phyloP scores from a whole-genome alignment of 192 early-diverging fungal genomes.

The Backusella australiensis region DNA sequence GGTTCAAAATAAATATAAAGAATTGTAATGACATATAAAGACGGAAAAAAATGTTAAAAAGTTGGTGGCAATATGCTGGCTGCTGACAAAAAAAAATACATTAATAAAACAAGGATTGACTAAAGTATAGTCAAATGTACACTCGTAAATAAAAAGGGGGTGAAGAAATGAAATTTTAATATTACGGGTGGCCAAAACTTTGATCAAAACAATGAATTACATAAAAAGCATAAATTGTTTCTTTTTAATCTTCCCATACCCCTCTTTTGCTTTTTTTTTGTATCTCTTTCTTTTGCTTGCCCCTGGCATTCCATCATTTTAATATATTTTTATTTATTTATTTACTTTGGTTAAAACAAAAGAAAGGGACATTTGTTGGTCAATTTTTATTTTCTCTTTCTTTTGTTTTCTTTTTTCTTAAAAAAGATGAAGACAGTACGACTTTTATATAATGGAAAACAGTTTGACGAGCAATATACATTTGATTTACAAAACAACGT shows the following conservation, averaged over 20 bases:
- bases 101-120: neutral
- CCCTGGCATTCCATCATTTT: slow-evolving; percentile 3
- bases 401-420: slow-evolving; percentile 6
- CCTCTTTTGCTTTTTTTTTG: no score
- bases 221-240: neutral
- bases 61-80: no score
- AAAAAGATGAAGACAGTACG: slow-evolving; percentile 12
- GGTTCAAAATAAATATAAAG: neutral
- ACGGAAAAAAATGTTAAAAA: neutral
- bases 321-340: neutral
- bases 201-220: neutral
- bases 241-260: neutral
- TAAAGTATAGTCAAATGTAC: neutral
- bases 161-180: neutral
- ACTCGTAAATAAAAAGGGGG: neutral
- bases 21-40: neutral
- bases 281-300: neutral
- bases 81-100: neutral
- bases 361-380: neutral
- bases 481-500: slow-evolving; percentile 14
- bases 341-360: neutral
- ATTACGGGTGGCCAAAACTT: neutral
- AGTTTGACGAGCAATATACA: slow-evolving; percentile 18
- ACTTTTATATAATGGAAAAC: neutral
- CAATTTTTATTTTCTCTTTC: neutral